These are phyloP conservation scores for Drechslerella dactyloides DNA, from an alignment of 2,329 filamentous ascomycete genomes.

Conservation along the genomic window DNA sequence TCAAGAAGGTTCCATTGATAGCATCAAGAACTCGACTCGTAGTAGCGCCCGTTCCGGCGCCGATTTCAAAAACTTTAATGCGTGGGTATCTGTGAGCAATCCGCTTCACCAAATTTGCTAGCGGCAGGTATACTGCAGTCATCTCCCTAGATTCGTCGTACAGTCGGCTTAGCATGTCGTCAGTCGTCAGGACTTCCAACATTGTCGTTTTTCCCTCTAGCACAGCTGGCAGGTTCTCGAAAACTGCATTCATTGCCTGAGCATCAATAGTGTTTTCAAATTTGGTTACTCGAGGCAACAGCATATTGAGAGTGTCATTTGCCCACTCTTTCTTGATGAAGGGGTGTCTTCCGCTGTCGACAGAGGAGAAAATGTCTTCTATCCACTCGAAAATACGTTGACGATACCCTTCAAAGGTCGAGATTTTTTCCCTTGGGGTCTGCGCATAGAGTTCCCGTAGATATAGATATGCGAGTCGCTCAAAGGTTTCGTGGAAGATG, in stretches of 20 bases:
- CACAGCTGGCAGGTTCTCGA: slow-evolving; percentile 57
- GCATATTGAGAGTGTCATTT: no score
- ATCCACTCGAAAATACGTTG: slow-evolving; percentile 23
- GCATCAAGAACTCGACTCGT: slow-evolving; percentile 55
- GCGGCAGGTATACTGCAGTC: no score
- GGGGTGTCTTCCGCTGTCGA: slow-evolving; percentile 10
- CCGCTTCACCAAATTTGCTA: no score
- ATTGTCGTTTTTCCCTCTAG: slow-evolving; percentile 57
- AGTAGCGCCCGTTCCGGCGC: no score
- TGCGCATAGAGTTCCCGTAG: no score
- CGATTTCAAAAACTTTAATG: no score
- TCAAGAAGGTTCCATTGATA: slow-evolving; percentile 56
- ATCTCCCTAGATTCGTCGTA: no score
- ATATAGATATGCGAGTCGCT: no score
- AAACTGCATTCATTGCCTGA: slow-evolving; percentile 55
- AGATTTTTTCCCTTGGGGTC: slow-evolving; percentile 29
- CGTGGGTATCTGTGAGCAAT: no score
- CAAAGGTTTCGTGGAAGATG: no score
- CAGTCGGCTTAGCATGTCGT: slow-evolving; percentile 56
- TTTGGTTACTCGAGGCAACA: no score
- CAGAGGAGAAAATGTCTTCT: not conserved
- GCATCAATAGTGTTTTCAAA: slow-evolving; percentile 51
- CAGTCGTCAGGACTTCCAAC: slow-evolving; percentile 58
- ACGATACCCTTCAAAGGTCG: slow-evolving; percentile 32
- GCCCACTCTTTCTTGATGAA: not conserved